These are phyloP conservation scores for Colletotrichum incanum DNA, from an alignment of 2,329 filamentous ascomycete genomes.

Conservation along the genomic window DNA sequence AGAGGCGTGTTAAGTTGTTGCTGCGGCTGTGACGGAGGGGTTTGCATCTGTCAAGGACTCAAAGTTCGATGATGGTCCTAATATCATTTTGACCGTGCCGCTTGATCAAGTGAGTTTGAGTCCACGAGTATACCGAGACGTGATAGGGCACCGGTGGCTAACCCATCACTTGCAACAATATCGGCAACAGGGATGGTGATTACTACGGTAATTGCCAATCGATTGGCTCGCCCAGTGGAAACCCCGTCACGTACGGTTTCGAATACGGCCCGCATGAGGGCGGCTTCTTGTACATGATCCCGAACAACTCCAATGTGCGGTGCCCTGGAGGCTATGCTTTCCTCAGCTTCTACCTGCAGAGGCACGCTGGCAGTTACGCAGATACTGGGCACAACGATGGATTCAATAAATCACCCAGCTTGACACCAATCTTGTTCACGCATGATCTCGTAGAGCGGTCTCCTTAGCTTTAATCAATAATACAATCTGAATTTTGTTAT, in stretches of 20 bases:
- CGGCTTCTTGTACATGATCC: slow-evolving; percentile 8
- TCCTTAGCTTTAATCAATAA: neutral
- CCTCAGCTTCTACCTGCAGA: neutral
- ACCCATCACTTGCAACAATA: neutral
- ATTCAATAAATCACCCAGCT: neutral
- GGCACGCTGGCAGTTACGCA: neutral
- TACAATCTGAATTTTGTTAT: neutral
- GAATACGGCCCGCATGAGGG: slow-evolving; percentile 1
- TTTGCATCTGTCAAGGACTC: no score
- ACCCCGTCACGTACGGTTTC: slow-evolving; percentile 4
- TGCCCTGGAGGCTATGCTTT: slow-evolving; percentile 12
- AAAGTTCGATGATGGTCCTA: no score
- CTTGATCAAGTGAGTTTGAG: no score
- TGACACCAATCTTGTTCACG: neutral
- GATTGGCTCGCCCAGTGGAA: neutral
- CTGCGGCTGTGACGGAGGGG: no score
- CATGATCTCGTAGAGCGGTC: neutral
- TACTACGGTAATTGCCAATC: slow-evolving; percentile 3
- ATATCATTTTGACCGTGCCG: no score
- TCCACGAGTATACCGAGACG: no score
- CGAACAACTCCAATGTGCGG: neutral
- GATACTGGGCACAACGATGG: slow-evolving; percentile 1
- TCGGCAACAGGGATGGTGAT: neutral
- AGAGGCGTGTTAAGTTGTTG: no score
- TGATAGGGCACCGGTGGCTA: no score